Evolutionary conservation across 805 yeast species (phyloP).

Genomic region (Saturnispora dispora): DNA sequence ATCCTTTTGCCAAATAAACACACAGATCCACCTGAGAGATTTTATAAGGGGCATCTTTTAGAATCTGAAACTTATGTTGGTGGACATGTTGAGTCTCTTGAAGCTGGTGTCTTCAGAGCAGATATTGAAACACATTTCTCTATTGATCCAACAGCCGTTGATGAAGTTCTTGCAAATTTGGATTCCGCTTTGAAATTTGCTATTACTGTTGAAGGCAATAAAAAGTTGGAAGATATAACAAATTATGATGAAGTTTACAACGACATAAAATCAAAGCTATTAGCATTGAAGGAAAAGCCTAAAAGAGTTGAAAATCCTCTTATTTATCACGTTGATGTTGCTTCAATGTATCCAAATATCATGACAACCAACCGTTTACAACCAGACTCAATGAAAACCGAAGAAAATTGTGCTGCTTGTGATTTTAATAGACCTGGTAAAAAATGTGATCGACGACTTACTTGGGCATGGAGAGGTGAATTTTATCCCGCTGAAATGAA

Average conservation of each 20-base stretch:
- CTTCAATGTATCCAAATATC: conserved; percentile 98
- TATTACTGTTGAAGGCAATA: conserved; percentile 70
- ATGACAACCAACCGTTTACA: conserved; percentile 96
- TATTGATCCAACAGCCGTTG: conserved; percentile 74
- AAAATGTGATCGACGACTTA: conserved; percentile 78
- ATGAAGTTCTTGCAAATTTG: conserved; percentile 65
- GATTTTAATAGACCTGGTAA: conserved; percentile 96
- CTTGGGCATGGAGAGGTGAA: conserved; percentile 99
- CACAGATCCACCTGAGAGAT: conserved; percentile 86
- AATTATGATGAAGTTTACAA: conserved; percentile 71
- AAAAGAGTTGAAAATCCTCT: conserved; percentile 68
- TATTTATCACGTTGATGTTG: conserved; percentile 96
- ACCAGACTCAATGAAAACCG: conserved; percentile 95
- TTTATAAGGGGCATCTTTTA: conserved; percentile 86
- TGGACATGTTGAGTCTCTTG: conserved; percentile 95
- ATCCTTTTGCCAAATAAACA: conserved; percentile 91
- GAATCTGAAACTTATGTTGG: conserved; percentile 98
- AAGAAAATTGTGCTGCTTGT: conserved; percentile 94
- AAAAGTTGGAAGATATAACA: conserved; percentile 63
- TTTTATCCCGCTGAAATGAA: conserved; percentile 83
- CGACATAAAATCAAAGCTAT: conserved; percentile 43
- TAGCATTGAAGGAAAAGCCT: conserved; percentile 54
- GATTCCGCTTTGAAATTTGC: conserved; percentile 74
- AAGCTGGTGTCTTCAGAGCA: conserved; percentile 94
- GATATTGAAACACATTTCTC: conserved; percentile 71